Evolutionary conservation across 345 rosid species (phyloP).

Genomic region (Carallia brachiata): DNA sequence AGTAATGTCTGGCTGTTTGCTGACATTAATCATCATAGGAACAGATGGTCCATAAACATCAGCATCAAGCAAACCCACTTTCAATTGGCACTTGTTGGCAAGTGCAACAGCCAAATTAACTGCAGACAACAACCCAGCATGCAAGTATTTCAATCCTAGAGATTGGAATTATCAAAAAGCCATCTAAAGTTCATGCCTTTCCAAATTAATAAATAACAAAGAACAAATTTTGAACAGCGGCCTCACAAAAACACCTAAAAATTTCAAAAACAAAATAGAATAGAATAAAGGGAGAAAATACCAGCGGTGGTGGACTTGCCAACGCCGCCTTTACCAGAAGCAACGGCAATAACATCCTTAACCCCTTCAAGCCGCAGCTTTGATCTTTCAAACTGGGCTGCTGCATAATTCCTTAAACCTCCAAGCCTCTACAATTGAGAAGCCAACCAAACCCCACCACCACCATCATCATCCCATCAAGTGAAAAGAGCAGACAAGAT

Average conservation of each 20-base stretch:
- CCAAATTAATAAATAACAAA: no score
- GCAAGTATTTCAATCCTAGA: background rate
- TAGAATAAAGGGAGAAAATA: constrained; percentile 13
- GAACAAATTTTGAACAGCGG: no score
- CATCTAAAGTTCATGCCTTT: no score
- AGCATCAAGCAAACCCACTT: constrained; percentile 94
- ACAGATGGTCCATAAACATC: constrained; percentile 93
- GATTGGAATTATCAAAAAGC: background rate
- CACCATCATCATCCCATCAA: background rate
- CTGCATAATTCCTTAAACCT: constrained; percentile 36
- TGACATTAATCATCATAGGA: constrained; percentile 89
- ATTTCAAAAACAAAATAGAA: background rate
- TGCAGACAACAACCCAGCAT: constrained; percentile 27
- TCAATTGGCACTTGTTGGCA: constrained; percentile 63
- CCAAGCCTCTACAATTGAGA: constrained; percentile 37
- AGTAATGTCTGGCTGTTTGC: constrained; percentile 70
- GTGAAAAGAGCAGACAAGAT: background rate
- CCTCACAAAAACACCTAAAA: no score
- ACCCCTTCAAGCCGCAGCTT: constrained; percentile 73
- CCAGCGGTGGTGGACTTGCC: constrained; percentile 98
- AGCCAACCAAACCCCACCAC: background rate
- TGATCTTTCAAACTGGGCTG: constrained; percentile 31
- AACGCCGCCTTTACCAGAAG: constrained; percentile 96
- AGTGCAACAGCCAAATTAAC: constrained; percentile 92
- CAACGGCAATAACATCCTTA: constrained; percentile 79